These are phyloP conservation scores for Trichoderma hamatum DNA, from an alignment of 2,329 filamentous ascomycete species.

Conservation along the genomic window DNA sequence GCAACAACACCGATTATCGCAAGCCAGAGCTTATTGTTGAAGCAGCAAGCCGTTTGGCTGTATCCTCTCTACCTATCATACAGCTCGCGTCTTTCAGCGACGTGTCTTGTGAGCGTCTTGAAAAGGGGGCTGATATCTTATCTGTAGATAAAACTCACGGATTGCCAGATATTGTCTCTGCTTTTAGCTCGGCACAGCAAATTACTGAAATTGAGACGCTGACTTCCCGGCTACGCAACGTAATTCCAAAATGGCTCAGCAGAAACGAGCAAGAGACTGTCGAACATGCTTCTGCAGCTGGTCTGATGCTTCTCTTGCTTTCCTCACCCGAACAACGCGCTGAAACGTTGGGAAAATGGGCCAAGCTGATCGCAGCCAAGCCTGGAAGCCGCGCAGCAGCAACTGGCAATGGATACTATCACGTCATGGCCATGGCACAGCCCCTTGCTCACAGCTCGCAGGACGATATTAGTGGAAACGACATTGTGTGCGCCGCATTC, in stretches of 20 bases:
- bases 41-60: conserved; percentile 60
- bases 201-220: conserved; percentile 31
- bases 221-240: conserved; percentile 35
- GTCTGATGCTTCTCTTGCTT: conserved; percentile 53
- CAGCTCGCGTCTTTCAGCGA: conserved; percentile 40
- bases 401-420: conserved; percentile 56
- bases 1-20: conserved; percentile 51
- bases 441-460: conserved; percentile 40
- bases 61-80: conserved; percentile 54
- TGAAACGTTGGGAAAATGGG: conserved; percentile 52
- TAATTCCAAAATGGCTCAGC: conserved; percentile 52
- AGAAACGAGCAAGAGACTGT: conserved; percentile 56
- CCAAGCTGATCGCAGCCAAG: conserved; percentile 44
- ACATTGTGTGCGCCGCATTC: conserved; percentile 50
- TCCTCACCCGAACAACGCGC: conserved; percentile 42
- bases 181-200: conserved; percentile 27
- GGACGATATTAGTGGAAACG: conserved; percentile 27
- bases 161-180: conserved; percentile 33
- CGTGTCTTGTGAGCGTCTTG: conserved; percentile 19
- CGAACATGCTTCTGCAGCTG: conserved; percentile 53
- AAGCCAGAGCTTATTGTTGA: conserved; percentile 68
- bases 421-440: conserved; percentile 55
- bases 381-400: conserved; percentile 40
- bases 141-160: conserved; percentile 30
- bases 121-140: conserved; percentile 35